A percentile compares a stretch with the other conserved stretches of the same genome.
Conservation (phyloP, 2,329 filamentous ascomycete genomes). For the Aspergillus texensis region DNA sequence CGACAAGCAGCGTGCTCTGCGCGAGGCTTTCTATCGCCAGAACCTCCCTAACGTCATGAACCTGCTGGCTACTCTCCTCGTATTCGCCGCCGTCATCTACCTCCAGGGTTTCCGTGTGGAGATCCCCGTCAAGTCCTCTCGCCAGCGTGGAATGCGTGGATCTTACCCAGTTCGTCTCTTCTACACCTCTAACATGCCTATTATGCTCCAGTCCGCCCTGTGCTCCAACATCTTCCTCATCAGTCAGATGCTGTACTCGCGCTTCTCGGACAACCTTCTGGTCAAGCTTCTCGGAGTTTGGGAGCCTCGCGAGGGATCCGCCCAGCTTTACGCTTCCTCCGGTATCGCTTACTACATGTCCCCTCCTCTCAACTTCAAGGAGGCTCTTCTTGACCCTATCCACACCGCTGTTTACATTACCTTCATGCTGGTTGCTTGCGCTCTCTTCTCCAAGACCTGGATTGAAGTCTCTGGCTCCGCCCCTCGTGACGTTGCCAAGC, state of each 20-base stretch:
- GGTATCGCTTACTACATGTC: conserved; percentile 99
- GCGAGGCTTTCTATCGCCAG: conserved; percentile 99
- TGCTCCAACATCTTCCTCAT: conserved; percentile 99
- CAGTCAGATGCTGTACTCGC: conserved; percentile 98
- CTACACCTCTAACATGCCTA: conserved; percentile 99
- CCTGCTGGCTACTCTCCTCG: conserved; percentile 84
- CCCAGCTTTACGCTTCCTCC: conserved; percentile 90
- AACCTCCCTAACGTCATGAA: conserved; percentile 99
- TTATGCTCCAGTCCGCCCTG: conserved; percentile 98
- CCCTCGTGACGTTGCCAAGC: conserved; percentile 97
- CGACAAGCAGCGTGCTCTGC: conserved; percentile 98
- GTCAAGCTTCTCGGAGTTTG: conserved; percentile 97
- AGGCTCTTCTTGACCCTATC: conserved; percentile 93
- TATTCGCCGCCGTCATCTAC: conserved; percentile 98
- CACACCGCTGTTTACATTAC: conserved; percentile 93
- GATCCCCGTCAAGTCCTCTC: conserved; percentile 98
- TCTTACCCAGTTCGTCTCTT: conserved; percentile 98
- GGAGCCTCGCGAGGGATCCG: conserved; percentile 92
- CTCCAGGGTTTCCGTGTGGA: conserved; percentile 99
- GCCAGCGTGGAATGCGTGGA: conserved; percentile 97
- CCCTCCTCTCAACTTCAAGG: conserved; percentile 94
- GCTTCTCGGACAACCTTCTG: conserved; percentile 97
- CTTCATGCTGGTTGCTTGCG: conserved; percentile 98
- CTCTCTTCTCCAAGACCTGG: conserved; percentile 99
- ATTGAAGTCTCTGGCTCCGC: conserved; percentile 98